A percentile compares a stretch with the other conserved stretches of the same genome.
These are phyloP conservation scores for Nadsonia starkeyi-henricii DNA, from an alignment of 1,139 yeast species.

Conservation along the genomic window DNA sequence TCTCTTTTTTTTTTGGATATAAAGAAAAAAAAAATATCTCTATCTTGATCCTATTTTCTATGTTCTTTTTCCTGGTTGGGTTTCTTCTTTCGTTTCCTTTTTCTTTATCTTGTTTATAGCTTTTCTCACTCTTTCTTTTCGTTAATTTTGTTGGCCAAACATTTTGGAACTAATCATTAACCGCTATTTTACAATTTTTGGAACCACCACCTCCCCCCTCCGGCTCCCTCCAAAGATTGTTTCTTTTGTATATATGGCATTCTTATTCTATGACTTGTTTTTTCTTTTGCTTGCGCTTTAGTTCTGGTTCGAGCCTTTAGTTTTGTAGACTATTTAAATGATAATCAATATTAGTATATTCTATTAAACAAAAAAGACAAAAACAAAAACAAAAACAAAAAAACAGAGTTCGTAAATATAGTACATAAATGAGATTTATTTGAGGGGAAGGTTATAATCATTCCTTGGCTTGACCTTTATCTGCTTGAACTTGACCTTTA, in stretches of 20 bases:
- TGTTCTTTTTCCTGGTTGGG: not conserved
- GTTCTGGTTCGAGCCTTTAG: not conserved
- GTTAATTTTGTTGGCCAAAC: not conserved
- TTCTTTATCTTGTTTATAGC: not conserved
- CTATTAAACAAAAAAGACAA: too few relatives aligned
- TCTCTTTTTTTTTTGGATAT: too few relatives aligned
- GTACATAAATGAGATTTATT: too few relatives aligned
- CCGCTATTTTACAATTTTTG: not conserved
- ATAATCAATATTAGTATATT: not conserved
- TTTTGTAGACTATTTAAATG: not conserved
- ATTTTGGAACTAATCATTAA: not conserved
- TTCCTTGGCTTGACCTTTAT: not conserved
- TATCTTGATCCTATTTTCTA: not conserved
- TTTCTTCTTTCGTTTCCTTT: not conserved
- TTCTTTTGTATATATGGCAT: not conserved
- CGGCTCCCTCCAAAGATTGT: too few relatives aligned
- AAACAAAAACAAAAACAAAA: too few relatives aligned
- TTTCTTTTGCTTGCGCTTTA: too few relatives aligned
- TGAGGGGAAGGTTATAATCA: too few relatives aligned
- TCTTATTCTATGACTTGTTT: not conserved
- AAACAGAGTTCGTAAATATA: not conserved
- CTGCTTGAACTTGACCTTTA: not conserved
- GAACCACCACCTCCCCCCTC: too few relatives aligned
- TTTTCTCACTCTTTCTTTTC: not conserved
- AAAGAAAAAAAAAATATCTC: not conserved